Percentiles rank a stretch among this genome's conserved stretches.
Evolutionary conservation across 306 rosid genomes (phyloP).

Genomic region (Gillenia trifoliata): DNA sequence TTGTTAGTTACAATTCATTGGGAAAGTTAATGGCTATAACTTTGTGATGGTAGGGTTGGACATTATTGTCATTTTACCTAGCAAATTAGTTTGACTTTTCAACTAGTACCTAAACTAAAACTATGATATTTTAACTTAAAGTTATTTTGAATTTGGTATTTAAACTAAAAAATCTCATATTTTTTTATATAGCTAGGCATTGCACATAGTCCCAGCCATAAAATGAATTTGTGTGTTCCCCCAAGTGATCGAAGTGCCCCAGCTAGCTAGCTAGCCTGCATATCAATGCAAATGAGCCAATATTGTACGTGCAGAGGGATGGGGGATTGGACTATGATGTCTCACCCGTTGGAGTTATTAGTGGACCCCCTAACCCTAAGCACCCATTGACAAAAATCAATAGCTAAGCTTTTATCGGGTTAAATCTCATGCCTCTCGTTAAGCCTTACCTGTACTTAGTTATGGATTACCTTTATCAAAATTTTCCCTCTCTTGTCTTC

Average conservation of each 20-base stretch:
- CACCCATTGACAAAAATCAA: neutral
- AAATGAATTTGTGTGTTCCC: neutral
- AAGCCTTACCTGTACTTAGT: neutral
- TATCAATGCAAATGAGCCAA: neutral
- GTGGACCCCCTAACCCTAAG: conserved; percentile 14
- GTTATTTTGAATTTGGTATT: too few species aligned
- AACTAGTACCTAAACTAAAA: too few species aligned
- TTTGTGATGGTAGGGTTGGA: too few species aligned
- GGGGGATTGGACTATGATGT: conserved; percentile 21
- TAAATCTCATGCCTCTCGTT: conserved; percentile 1
- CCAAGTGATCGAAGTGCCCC: neutral
- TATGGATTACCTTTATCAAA: neutral
- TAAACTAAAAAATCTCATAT: too few species aligned
- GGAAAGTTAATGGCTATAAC: too few species aligned
- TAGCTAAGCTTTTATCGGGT: neutral
- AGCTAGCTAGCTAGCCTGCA: neutral
- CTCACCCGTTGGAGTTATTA: conserved; percentile 26
- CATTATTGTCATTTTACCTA: too few species aligned
- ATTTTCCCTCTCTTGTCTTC: neutral
- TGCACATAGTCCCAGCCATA: conserved; percentile 11
- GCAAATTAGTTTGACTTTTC: too few species aligned
- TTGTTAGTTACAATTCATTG: too few species aligned
- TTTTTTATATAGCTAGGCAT: conserved; percentile 3
- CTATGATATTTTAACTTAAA: too few species aligned
- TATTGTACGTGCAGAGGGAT: conserved; percentile 5